Conservation (phyloP, 768 basidiomycete species). For the Obba rivulosa region DNA sequence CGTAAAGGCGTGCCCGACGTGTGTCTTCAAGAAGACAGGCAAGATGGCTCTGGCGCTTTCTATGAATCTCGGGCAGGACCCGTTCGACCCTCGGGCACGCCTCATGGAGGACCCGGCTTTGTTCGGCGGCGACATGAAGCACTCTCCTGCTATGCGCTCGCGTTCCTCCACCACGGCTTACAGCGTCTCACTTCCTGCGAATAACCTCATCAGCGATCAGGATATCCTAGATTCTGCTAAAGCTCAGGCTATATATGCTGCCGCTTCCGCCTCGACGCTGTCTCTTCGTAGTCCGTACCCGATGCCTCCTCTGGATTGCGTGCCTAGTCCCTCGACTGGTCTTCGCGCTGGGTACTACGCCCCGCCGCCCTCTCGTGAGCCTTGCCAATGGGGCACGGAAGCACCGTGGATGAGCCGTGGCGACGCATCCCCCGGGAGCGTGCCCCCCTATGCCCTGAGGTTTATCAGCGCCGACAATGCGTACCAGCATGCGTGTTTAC, state of each 20-base stretch:
- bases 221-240: neutral
- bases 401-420: neutral
- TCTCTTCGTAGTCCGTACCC: neutral
- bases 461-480: neutral
- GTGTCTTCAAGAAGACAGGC: conserved; percentile 42
- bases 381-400: neutral
- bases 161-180: neutral
- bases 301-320: neutral
- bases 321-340: neutral
- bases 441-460: neutral
- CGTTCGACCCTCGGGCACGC: neutral
- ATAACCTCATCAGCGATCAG: neutral
- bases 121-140: neutral
- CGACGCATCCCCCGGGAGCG: neutral
- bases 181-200: neutral
- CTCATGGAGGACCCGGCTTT: neutral
- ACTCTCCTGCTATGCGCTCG: neutral
- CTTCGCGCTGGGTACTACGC: neutral
- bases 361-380: neutral
- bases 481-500: neutral
- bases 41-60: conserved; percentile 14
- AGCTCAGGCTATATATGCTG: neutral
- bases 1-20: conserved; percentile 76
- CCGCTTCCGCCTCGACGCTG: neutral
- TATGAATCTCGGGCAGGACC: neutral